A percentile compares a stretch with the other conserved stretches of the same genome.
Evolutionary conservation across 192 early-diverging fungal species (phyloP).

Genomic region (Mortierella alpina): DNA sequence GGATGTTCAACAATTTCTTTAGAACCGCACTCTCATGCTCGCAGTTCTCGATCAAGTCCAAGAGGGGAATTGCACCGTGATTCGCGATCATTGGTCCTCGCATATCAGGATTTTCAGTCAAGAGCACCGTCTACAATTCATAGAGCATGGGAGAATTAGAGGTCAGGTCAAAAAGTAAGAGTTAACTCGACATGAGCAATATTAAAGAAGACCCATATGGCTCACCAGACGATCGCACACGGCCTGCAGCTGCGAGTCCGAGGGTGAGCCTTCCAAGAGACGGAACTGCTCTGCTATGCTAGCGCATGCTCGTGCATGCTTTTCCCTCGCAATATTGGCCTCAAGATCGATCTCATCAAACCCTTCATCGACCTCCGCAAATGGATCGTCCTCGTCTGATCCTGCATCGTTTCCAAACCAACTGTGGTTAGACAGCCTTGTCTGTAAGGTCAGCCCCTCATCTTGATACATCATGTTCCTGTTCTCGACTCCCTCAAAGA

Average conservation of each 20-base stretch:
- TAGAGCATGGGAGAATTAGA: neutral
- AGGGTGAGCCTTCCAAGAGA: slow-evolving; percentile 28
- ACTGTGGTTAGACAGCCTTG: slow-evolving; percentile 55
- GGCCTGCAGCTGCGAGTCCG: slow-evolving; percentile 28
- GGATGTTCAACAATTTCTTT: slow-evolving; percentile 47
- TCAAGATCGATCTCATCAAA: slow-evolving; percentile 62
- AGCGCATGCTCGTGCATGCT: slow-evolving; percentile 48
- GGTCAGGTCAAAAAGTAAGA: neutral
- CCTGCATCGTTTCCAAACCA: slow-evolving; percentile 57
- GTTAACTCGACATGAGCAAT: neutral
- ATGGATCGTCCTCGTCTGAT: slow-evolving; percentile 63
- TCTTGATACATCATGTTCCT: slow-evolving; percentile 13
- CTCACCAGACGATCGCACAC: slow-evolving; percentile 47
- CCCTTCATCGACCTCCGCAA: slow-evolving; percentile 60
- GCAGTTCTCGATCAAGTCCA: slow-evolving; percentile 59
- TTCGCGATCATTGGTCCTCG: slow-evolving; percentile 57
- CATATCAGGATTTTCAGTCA: slow-evolving; percentile 56
- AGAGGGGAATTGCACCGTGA: slow-evolving; percentile 59
- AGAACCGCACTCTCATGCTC: slow-evolving; percentile 32
- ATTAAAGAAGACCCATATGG: neutral
- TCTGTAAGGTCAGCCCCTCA: slow-evolving; percentile 48
- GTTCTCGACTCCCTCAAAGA: slow-evolving; percentile 21
- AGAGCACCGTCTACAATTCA: slow-evolving; percentile 23
- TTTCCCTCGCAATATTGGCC: slow-evolving; percentile 59
- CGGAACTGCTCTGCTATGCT: slow-evolving; percentile 48